Evolutionary conservation across 179 eudicot genomes (phyloP), one percentile per base, ranked within the genome.

Genomic region (Vitellaria paradoxa): DNA sequence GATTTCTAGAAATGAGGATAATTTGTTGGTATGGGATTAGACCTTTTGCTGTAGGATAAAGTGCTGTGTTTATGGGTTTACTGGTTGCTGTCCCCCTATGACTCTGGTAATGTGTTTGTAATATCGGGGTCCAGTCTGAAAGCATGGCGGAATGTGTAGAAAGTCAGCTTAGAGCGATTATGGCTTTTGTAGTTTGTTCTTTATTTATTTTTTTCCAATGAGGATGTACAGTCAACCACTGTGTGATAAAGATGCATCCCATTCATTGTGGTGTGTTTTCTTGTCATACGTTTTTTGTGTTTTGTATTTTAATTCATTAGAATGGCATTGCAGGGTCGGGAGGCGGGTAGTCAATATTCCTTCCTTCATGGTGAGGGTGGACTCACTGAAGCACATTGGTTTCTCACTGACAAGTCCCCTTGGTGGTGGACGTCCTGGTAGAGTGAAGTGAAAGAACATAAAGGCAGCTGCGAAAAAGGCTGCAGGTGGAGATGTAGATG

Each of bases 361-460:
- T 0, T 89, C 92, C 3, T 91, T 91, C 85, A 82, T 89, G 91
- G 96, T 91, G 65, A 89, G 91, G 76, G 82, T 91, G 7, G 96
- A 91, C 81, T 88, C 93, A 0, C 92, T 89, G 79, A 91, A 91
- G 78, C 96, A 91, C 83, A 91, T 91, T 59, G 96, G 89, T 63
- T 89, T 91, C 87, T 88, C 96, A 18, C 83, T 91, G 14, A 89
- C 89, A 9, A 91, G 96, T 72, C 93, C 93, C 9, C 87, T 91
- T 42, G 93, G 93, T 49, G 96, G 93, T 52, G 96, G 96, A 37
- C 87, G 93, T 5, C 91, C 93, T 45, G 96, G 96, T 24, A 88
- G 96, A 84, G 96, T 91, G 82, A 91, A 91, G 91, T 66, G 93
- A 90, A 91, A 71, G 92, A 91, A 91, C 87, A 82, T 72, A 85